phyloP scores from a whole-genome alignment of 1,284 basidiomycete genomes.

The Ustilago esculenta region DNA sequence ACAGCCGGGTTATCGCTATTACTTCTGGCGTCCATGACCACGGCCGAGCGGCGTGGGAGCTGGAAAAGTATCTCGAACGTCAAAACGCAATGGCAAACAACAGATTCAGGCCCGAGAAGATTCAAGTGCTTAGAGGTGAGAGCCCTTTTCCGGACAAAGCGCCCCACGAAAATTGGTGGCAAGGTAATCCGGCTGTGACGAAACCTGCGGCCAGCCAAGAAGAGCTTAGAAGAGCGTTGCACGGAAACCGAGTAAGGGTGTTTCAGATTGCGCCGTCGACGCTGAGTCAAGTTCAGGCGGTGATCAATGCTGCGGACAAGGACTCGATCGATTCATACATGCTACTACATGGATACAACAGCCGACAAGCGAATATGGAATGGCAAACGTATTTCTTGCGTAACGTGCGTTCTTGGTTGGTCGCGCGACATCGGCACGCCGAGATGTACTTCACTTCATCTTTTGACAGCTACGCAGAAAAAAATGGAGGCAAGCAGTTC shows the following conservation, averaged over 20 bases:
- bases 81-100: slow-evolving; percentile 4
- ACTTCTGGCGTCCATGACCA: slow-evolving; percentile 26
- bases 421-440: neutral
- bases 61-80: slow-evolving; percentile 8
- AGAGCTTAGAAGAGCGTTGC: neutral
- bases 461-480: slow-evolving; percentile 10
- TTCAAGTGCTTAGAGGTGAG: slow-evolving; percentile 9
- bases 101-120: slow-evolving; percentile 1
- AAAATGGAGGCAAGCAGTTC: slow-evolving; percentile 35
- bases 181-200: neutral
- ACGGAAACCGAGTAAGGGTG: slow-evolving; percentile 14
- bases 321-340: slow-evolving; percentile 17
- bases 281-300: neutral
- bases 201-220: neutral
- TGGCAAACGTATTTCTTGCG: slow-evolving; percentile 10
- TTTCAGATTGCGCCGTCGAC: slow-evolving; percentile 35
- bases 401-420: slow-evolving; percentile 6
- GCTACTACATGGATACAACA: slow-evolving; percentile 45
- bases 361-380: slow-evolving; percentile 6
- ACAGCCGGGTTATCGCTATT: slow-evolving; percentile 24
- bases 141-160: neutral
- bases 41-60: slow-evolving; percentile 16
- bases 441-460: slow-evolving; percentile 29
- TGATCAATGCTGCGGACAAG: slow-evolving; percentile 16
- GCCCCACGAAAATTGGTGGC: slow-evolving; percentile 31